These are phyloP conservation scores for Pilasporangium apinafurcum DNA, from an alignment of 352 stramenopile species.

Conservation along the genomic window DNA sequence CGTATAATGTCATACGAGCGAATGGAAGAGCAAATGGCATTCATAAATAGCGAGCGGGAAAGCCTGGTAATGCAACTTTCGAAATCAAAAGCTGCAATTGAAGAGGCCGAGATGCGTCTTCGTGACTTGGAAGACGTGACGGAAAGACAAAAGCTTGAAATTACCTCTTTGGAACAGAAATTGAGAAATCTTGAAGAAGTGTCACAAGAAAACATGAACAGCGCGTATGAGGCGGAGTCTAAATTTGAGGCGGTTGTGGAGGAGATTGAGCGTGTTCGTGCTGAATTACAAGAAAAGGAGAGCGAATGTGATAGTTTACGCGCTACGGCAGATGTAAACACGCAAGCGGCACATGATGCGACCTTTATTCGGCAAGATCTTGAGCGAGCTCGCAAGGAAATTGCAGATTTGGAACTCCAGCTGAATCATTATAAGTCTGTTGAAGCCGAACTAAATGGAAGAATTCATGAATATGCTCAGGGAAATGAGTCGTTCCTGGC, in stretches of 20 bases:
- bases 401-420: constrained; percentile 24
- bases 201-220: constrained; percentile 48
- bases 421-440: constrained; percentile 24
- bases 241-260: constrained; percentile 50
- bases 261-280: constrained; percentile 24
- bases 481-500: constrained; percentile 18
- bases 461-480: constrained; percentile 16
- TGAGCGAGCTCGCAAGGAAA: constrained; percentile 22
- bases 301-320: constrained; percentile 17
- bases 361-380: constrained; percentile 20
- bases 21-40: not conserved
- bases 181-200: constrained; percentile 63
- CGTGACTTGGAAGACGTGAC: constrained; percentile 2
- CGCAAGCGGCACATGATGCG: constrained; percentile 13
- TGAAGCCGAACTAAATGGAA: constrained; percentile 31
- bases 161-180: constrained; percentile 35
- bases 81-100: not conserved
- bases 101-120: constrained; percentile 1
- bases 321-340: constrained; percentile 4
- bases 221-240: constrained; percentile 42
- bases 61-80: constrained; percentile 4
- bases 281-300: constrained; percentile 18
- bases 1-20: not conserved
- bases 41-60: constrained; percentile 2
- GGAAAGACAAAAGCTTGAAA: constrained; percentile 17